phyloP scores from a whole-genome alignment of 2,329 filamentous ascomycete species.

The Pseudogymnoascus pannorum region DNA sequence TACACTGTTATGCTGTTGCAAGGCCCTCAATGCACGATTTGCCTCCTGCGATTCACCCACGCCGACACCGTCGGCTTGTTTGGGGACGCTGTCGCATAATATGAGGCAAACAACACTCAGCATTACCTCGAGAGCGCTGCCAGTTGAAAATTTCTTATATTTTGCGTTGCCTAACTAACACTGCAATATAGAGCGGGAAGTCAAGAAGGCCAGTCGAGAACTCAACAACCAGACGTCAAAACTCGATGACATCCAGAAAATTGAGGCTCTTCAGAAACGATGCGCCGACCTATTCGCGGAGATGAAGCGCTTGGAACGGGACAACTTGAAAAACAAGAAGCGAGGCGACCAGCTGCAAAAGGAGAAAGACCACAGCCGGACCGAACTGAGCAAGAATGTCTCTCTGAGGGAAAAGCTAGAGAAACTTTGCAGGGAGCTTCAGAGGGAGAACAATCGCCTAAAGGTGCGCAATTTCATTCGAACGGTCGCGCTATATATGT shows the following conservation, averaged over 20 bases:
- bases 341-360: conserved; percentile 90
- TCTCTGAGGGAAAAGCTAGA: conserved; percentile 94
- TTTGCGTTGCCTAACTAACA: not conserved
- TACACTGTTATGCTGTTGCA: not conserved
- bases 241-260: conserved; percentile 85
- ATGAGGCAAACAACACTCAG: not conserved
- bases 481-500: conserved; percentile 9
- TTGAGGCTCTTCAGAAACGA: conserved; percentile 82
- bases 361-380: conserved; percentile 84
- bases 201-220: conserved; percentile 89
- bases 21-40: not conserved
- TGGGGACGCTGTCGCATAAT: not conserved
- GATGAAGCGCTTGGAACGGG: conserved; percentile 91
- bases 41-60: not conserved
- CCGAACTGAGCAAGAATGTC: conserved; percentile 82
- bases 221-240: conserved; percentile 82
- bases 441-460: conserved; percentile 95
- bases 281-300: conserved; percentile 87
- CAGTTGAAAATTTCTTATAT: too few species aligned
- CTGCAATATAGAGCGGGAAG: conserved; percentile 66
- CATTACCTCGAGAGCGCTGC: not conserved
- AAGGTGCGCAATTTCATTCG: conserved; percentile 52
- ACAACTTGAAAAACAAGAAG: conserved; percentile 94
- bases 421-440: conserved; percentile 88
- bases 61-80: not conserved